A percentile compares a stretch with the other conserved stretches of the same genome.
Conservation (phyloP, 192 early-diverging fungal genomes). For the Coemansia reversa region DNA sequence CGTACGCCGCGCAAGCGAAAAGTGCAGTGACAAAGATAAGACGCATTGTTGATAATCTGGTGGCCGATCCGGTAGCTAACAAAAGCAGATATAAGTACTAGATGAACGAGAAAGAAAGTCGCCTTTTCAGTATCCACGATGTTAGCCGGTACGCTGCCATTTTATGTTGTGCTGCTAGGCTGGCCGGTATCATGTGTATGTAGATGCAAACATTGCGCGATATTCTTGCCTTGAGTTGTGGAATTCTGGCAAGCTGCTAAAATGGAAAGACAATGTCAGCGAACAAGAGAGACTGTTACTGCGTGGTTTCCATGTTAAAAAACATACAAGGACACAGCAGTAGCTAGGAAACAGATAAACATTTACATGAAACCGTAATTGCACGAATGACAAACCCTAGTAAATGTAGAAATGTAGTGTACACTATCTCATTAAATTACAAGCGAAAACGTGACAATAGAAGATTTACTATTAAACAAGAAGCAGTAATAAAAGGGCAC, state of each 20-base stretch:
- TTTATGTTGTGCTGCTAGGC: constrained; percentile 4
- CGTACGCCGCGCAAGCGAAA: constrained; percentile 27
- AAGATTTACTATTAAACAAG: neutral
- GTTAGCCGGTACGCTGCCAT: neutral
- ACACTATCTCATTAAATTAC: neutral
- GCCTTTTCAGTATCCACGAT: neutral
- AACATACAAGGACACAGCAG: neutral
- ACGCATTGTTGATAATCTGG: constrained; percentile 28
- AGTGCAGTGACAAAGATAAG: constrained; percentile 29
- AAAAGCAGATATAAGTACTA: neutral
- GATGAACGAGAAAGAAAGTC: neutral
- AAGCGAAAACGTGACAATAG: neutral
- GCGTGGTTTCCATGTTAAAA: neutral
- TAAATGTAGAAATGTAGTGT: neutral
- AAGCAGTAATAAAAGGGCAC: constrained; percentile 2
- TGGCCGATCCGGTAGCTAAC: neutral
- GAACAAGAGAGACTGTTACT: neutral
- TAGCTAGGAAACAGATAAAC: neutral
- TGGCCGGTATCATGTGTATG: neutral
- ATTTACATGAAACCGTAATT: neutral
- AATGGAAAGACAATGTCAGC: neutral
- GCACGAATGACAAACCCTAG: neutral
- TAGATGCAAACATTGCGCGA: constrained; percentile 1
- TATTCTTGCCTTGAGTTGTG: neutral
- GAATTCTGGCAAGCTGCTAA: neutral